A percentile compares a stretch with the other conserved stretches of the same genome.
These are phyloP conservation scores for Paecilomyces sp. DNA, from an alignment of 2,329 filamentous ascomycete species.

Conservation along the genomic window DNA sequence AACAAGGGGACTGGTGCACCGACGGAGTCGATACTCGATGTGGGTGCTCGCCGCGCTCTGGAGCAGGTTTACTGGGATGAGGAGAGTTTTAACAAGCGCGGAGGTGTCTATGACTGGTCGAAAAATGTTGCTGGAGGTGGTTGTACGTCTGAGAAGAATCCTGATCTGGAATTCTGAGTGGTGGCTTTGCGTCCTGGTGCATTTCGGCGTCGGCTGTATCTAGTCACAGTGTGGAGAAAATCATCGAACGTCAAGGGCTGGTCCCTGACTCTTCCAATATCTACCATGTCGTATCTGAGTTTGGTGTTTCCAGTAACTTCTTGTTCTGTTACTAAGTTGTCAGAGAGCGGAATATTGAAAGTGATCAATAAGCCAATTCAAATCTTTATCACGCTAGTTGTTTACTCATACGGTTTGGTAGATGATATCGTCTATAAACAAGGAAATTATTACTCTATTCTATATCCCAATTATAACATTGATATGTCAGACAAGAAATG, in stretches of 20 bases:
- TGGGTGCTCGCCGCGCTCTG: conserved; percentile 42
- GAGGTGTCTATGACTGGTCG: conserved; percentile 46
- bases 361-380: too few species aligned
- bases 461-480: not conserved
- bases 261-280: too few species aligned
- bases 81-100: conserved; percentile 36
- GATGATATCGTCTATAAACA: not conserved
- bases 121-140: conserved; percentile 9
- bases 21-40: conserved; percentile 35
- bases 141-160: not conserved
- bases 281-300: too few species aligned
- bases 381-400: too few species aligned
- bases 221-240: too few species aligned
- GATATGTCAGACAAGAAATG: not conserved
- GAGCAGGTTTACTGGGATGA: conserved; percentile 41
- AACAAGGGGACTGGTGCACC: conserved; percentile 34
- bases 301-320: too few species aligned
- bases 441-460: not conserved
- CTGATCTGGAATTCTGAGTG: not conserved
- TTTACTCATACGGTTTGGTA: too few species aligned
- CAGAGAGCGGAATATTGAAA: too few species aligned
- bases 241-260: too few species aligned
- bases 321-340: too few species aligned
- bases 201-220: too few species aligned
- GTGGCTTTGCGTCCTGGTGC: too few species aligned